Base-by-base conservation (phyloP, 805 yeast genomes). In the Saccharomyces mikatae region DNA sequence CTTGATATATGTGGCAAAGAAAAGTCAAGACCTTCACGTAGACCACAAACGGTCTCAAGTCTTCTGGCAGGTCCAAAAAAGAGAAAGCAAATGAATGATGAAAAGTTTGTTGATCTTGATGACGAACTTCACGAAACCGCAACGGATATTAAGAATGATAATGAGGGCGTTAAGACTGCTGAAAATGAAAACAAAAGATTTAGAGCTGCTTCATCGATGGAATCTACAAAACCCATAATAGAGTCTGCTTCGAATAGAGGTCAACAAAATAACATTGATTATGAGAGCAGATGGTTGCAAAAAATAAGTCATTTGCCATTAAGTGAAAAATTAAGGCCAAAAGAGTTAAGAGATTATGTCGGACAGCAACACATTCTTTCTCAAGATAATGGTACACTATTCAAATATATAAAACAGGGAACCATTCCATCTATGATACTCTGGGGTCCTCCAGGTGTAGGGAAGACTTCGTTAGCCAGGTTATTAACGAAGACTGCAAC, bases 371-470 rank as follows among this genome's bases (percentile, higher is more conserved):
- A 91, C 70, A 70, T 94, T 2, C 74, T 92, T 4, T 86, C 87
- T 0, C 70, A 72, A 1, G 61, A 68, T 9, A 74, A 76, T 6
- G 96, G 97, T 0, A 74, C 84, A 2, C 71, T 92, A 2, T 72
- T 82, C 28, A 83, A 83, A 48, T 87, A 87, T 56, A 75, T 91
- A 1, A 76, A 78, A 41, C 71, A 78, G 21, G 70, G 85, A n/a
- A 74, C 76, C 49, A 74, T 87, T 6, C 97, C 97, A 0, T 89
- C 97, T 0, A 77, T 94, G 82, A 82, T 94, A 1, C 71, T 94
- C 4, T 87, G 94, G 87, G 99, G 99, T 0, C 96, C 96, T 0
- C 96, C 97, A 1, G 99, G 99, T 0, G 91, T 89, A 2, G 92
- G 76, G 0, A 94, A 94, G 66, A 94, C 99, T 0, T 86, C 97